These are phyloP conservation scores for Phoma herbarum DNA, from an alignment of 2,329 filamentous ascomycete genomes.

Conservation along the genomic window DNA sequence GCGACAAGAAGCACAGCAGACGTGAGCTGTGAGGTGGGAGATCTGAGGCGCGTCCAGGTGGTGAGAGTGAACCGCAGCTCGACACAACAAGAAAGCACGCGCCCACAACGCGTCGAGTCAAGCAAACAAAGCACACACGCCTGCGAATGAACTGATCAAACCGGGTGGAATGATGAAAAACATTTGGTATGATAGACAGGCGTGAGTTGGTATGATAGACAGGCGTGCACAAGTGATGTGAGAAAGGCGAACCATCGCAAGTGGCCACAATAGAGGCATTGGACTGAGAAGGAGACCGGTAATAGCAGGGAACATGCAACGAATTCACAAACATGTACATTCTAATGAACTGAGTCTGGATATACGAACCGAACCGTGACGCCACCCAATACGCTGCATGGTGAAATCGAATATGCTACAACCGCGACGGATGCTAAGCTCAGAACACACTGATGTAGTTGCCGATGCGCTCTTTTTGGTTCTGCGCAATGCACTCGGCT, in stretches of 20 bases:
- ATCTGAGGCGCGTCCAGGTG: constrained; percentile 2
- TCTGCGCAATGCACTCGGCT: constrained; percentile 98
- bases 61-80: constrained; percentile 1
- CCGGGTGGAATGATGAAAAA: background rate
- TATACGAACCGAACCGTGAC: constrained; percentile 45
- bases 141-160: background rate
- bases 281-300: background rate
- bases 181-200: too few relatives aligned
- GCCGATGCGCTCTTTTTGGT: constrained; percentile 97
- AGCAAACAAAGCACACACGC: background rate
- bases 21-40: background rate
- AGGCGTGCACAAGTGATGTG: background rate
- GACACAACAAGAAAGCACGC: constrained; percentile 26
- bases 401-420: constrained; percentile 40
- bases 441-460: constrained; percentile 97
- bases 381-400: constrained; percentile 40
- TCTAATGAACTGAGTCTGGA: constrained; percentile 30
- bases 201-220: background rate
- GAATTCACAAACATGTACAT: constrained; percentile 29
- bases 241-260: background rate
- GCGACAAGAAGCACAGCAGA: background rate
- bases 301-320: background rate
- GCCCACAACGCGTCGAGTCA: constrained; percentile 6
- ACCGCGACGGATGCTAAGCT: constrained; percentile 30
- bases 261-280: background rate